phyloP scores from a whole-genome alignment of 306 rosid genomes.

The Morella rubra region DNA sequence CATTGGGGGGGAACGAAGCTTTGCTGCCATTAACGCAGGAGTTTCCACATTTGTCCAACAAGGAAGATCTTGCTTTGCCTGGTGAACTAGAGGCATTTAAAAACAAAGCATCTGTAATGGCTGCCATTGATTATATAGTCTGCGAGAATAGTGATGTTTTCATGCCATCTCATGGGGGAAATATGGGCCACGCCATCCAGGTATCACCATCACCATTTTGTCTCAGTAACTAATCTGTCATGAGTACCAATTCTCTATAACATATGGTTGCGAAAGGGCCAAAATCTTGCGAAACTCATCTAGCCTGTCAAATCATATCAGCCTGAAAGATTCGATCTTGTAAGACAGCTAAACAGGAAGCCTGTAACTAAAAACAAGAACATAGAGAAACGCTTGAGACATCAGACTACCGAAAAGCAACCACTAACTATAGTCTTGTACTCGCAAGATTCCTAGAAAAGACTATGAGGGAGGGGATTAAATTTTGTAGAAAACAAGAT shows the following conservation, averaged over 20 bases:
- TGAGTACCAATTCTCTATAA: not conserved
- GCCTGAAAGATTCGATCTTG: not conserved
- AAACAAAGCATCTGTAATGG: constrained; percentile 80
- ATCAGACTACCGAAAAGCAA: not conserved
- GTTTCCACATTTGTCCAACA: constrained; percentile 66
- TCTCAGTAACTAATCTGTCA: not conserved
- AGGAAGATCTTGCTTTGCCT: constrained; percentile 79
- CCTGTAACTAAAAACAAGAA: not conserved
- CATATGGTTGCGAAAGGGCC: not conserved
- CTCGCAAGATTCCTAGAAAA: not conserved
- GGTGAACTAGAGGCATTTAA: constrained; percentile 73
- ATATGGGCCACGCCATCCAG: constrained; percentile 97
- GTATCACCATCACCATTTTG: constrained; percentile 32
- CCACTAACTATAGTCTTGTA: not conserved
- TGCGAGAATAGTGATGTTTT: constrained; percentile 86
- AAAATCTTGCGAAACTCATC: not conserved
- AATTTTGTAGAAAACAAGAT: not conserved
- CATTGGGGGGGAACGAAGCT: constrained; percentile 89
- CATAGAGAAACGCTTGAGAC: not conserved
- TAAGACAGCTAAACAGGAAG: not conserved
- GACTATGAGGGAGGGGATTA: not conserved
- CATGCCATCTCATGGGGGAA: constrained; percentile 99
- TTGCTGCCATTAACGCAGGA: constrained; percentile 61
- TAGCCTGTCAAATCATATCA: not conserved
- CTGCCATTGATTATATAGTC: constrained; percentile 91